Evolutionary conservation across 139 green algal genomes (phyloP), one percentile per base, ranked within the genome.

Genomic region (Coelastrella sp.): DNA sequence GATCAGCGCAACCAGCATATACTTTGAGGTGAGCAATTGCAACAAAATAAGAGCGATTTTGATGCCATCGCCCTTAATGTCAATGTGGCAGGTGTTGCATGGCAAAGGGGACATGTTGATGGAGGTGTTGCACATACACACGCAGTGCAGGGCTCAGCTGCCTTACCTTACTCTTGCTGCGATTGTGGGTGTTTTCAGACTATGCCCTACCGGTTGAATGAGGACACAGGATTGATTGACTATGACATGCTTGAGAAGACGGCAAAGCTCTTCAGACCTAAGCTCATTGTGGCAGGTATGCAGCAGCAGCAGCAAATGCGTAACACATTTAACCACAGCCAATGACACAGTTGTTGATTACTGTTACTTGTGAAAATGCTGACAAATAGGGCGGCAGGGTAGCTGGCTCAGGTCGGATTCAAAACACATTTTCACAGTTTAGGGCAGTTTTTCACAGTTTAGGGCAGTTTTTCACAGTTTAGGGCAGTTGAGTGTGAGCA

Each of bases 1-100:
- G 94, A 99, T 99, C 93, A 98, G 94, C n/a, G 98, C 98, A 27
- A 97, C 96, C 49, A 98, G 96, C 61, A 98, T 99, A 87, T 99
- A 96, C 94, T 99, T 99, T 88, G 98, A 99, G 95, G 94, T 96
- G 72, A 19, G 76, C 15, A 4, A 8, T 82, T 15, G 11, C 12
- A 20, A 5, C 35, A 49, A 49, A 49, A 49, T 49, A 49, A 49
- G 35, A 49, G 35, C 35, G 35, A 49, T 49, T 49, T 49, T 3
- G 35, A 49, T 49, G 35, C 35, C 35, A 49, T 49, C 35, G 35
- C 35, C 35, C 35, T 49, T 49, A 49, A 49, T 49, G 35, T 49
- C 35, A 49, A 49, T 49, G 35, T 49, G 35, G 35, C 35, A 49
- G 35, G 35, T 49, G 35, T 49, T 49, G 35, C 35, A 49, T 49